These are phyloP conservation scores for Saxophila tyrrhenica DNA, from an alignment of 495 filamentous ascomycete species.

Conservation along the genomic window DNA sequence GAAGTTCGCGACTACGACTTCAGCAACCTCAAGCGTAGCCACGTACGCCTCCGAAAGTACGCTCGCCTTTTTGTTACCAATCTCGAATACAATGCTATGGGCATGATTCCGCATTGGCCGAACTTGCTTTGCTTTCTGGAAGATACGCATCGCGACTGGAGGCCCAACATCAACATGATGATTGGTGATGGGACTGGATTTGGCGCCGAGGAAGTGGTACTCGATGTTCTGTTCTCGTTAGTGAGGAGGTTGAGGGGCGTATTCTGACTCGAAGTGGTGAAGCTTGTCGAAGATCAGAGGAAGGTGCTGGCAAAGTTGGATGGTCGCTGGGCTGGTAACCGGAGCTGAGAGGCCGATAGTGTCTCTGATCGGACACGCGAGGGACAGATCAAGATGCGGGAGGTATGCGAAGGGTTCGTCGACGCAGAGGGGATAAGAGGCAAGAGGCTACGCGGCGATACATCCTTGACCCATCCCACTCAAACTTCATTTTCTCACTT, in stretches of 20 bases:
- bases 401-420: not conserved
- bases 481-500: not conserved
- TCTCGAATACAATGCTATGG: not conserved
- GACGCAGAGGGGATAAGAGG: not conserved
- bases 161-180: not conserved
- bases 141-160: not conserved
- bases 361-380: not conserved
- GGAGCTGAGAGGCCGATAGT: not conserved
- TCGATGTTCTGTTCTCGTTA: not conserved
- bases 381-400: not conserved
- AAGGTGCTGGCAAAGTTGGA: not conserved
- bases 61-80: not conserved
- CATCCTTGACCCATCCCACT: not conserved
- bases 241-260: not conserved
- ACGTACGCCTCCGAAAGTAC: not conserved
- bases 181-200: not conserved
- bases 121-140: not conserved
- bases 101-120: not conserved
- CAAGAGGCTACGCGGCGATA: not conserved
- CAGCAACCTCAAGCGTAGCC: too few species aligned
- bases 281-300: not conserved
- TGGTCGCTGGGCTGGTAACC: not conserved
- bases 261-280: not conserved
- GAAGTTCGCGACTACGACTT: too few species aligned
- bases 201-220: not conserved